Evolutionary conservation across 306 rosid genomes (phyloP), one percentile per base, ranked within the genome.

Genomic region (Vigna angularis): DNA sequence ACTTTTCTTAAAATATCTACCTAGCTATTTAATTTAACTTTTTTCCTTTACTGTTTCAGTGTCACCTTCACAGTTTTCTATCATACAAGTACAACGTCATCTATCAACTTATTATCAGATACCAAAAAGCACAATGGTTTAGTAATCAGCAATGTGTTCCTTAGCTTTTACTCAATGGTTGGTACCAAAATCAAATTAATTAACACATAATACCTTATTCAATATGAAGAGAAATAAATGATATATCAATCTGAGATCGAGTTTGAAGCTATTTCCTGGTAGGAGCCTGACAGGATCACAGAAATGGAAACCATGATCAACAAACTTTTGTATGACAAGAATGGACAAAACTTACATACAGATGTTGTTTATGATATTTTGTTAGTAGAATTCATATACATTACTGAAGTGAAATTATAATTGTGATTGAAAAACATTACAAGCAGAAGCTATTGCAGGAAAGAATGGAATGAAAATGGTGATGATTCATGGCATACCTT

Each of bases 241-340:
- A 65, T 17, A 40, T 56, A 51, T 17, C 24, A 22, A 56, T 38
- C 45, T 71, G 52, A 70, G 82, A 79, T 48, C 6, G 22, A 59
- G 72, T 63, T 49, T 70, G 82, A 57, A 62, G 66, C 15, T 44
- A 17, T 81, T 59, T 80, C 57, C 82, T 57, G 45, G 44, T 68
- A 80, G 79, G 87, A 87, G 82, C 85, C 90, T 86, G 85, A 38
- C 81, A 82, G 45, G 44, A 82, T 53, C 52, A 77, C 47, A 48
- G 22, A 55, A 47, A 81, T 18, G 14, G 9, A 52, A 74, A 7
- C 17, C 40, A 38, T n/a, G 22, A 15, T 69, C 52, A 64, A 18
- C 62, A 73, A 55, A 66, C 76, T 16, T 7, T 0, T 44, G 49
- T 11, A 11, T 44, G 11, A 18, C 45, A 26, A 26, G 28, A 26